Percentiles rank a stretch among this genome's conserved stretches.
These are phyloP conservation scores for Chrysopogon serrulatus DNA, from an alignment of 176 grass and related monocot genomes.

Conservation along the genomic window DNA sequence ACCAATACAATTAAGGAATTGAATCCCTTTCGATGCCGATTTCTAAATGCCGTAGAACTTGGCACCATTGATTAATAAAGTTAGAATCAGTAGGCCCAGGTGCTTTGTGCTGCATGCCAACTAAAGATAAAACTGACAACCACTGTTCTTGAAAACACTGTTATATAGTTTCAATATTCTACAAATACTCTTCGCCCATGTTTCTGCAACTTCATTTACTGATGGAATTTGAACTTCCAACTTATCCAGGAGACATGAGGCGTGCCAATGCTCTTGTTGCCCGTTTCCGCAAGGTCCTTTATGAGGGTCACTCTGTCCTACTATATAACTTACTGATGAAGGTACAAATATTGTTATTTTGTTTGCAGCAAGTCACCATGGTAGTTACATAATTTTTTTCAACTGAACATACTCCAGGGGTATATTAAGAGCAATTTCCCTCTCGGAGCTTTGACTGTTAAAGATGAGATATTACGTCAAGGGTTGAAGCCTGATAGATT, in stretches of 20 bases:
- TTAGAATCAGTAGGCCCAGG: neutral
- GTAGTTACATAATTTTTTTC: neutral
- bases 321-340: constrained; percentile 91
- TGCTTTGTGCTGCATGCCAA: neutral
- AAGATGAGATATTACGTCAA: constrained; percentile 79
- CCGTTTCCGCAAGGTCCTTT: constrained; percentile 65
- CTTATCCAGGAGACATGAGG: constrained; percentile 69
- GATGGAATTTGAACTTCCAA: constrained; percentile 8
- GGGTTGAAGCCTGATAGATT: constrained; percentile 87
- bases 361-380: neutral
- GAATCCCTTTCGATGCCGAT: neutral
- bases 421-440: constrained; percentile 75
- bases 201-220: neutral
- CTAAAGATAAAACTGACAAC: neutral
- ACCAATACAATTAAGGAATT: neutral
- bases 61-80: neutral
- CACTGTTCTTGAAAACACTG: neutral
- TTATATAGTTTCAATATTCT: neutral
- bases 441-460: constrained; percentile 83
- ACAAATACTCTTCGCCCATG: neutral
- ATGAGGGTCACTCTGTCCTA: constrained; percentile 56
- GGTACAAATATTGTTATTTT: constrained; percentile 34
- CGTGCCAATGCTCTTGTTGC: constrained; percentile 92
- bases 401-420: constrained; percentile 49
- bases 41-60: neutral